These are phyloP conservation scores for Leishmania guyanensis DNA, from an alignment of 208 protist species.

Conservation along the genomic window DNA sequence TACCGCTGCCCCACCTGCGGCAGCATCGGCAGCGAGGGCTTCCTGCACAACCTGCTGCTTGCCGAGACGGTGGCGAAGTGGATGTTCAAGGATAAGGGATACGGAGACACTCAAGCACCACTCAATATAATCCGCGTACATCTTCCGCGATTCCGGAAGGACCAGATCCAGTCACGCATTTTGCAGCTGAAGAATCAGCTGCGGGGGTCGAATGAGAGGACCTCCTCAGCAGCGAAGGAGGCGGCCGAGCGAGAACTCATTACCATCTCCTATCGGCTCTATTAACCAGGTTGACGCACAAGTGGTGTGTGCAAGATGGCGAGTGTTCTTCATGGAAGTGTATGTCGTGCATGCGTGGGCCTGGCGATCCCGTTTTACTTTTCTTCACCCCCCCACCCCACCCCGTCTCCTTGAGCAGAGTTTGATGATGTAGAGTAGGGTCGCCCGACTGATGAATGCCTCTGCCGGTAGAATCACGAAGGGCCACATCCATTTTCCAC, in stretches of 20 bases:
- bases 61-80: conserved; percentile 87
- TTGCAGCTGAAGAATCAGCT: conserved; percentile 46
- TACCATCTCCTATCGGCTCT: conserved; percentile 75
- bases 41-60: conserved; percentile 81
- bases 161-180: conserved; percentile 52
- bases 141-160: conserved; percentile 69
- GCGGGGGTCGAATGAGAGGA: conserved; percentile 21
- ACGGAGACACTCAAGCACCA: conserved; percentile 73
- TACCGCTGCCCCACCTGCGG: conserved; percentile 85
- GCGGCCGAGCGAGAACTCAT: conserved; percentile 38
- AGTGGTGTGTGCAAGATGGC: neutral
- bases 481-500: neutral
- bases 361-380: neutral
- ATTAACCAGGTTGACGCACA: conserved; percentile 27
- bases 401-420: neutral
- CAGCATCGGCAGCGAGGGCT: conserved; percentile 88
- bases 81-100: conserved; percentile 90
- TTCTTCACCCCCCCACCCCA: neutral
- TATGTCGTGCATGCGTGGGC: neutral
- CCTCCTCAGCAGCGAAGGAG: neutral
- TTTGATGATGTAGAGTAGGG: conserved; percentile 3
- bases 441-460: neutral
- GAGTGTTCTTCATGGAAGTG: neutral
- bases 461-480: neutral
- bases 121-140: conserved; percentile 79